Percentiles rank a stretch among this genome's conserved stretches.
phyloP scores from a whole-genome alignment of 2,329 filamentous ascomycete species.

The Neoscytalidium dimidiatum region DNA sequence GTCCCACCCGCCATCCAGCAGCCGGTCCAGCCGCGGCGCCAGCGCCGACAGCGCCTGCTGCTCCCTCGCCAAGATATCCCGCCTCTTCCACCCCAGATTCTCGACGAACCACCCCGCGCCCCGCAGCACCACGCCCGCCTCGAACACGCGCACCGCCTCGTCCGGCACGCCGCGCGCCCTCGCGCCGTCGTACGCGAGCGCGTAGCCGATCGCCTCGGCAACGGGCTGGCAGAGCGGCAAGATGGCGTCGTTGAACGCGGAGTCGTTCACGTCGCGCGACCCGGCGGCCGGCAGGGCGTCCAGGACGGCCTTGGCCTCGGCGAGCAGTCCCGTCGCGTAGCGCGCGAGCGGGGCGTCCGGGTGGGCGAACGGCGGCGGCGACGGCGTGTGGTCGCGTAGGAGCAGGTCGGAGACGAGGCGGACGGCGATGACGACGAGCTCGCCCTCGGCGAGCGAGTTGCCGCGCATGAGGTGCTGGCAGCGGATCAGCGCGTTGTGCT shows the following conservation, averaged over 20 bases:
- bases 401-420: not conserved
- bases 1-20: not conserved
- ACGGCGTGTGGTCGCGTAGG: not conserved
- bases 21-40: not conserved
- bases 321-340: not conserved
- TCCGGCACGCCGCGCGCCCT: not conserved
- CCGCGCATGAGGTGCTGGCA: slow-evolving; percentile 7
- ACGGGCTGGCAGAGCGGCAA: not conserved
- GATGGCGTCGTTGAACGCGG: not conserved
- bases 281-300: not conserved
- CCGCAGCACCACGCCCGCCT: not conserved
- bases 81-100: not conserved
- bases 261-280: not conserved
- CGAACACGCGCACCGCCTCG: not conserved
- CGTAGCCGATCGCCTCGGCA: not conserved
- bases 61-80: not conserved
- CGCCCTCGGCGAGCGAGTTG: slow-evolving; percentile 7
- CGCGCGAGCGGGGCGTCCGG: not conserved
- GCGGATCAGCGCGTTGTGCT: not conserved
- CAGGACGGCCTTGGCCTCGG: not conserved
- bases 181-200: not conserved
- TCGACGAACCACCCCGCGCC: not conserved
- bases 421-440: not conserved
- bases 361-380: not conserved
- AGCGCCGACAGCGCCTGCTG: not conserved